These are phyloP conservation scores for Cyberlindnera suaveolens DNA, from an alignment of 805 yeast species.

Conservation along the genomic window DNA sequence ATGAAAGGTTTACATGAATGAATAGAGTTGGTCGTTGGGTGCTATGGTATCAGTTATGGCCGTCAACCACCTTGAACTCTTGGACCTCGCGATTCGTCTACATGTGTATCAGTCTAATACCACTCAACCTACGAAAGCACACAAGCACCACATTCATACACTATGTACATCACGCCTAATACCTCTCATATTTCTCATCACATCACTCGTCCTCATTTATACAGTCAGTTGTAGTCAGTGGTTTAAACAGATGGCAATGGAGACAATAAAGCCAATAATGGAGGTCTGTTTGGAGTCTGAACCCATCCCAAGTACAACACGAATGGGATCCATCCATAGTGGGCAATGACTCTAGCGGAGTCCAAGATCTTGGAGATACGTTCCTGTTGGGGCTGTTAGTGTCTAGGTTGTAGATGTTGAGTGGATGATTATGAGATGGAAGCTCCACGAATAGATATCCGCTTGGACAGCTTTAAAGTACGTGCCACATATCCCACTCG, in stretches of 20 bases:
- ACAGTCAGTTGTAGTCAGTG: background rate
- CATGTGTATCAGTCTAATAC: too few species aligned
- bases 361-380: slow-evolving; percentile 80
- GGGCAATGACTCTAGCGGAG: slow-evolving; percentile 79
- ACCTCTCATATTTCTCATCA: background rate
- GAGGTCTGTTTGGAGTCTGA: slow-evolving; percentile 78
- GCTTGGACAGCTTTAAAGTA: too few species aligned
- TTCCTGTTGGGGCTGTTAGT: slow-evolving; percentile 43
- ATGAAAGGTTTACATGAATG: too few species aligned
- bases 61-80: too few species aligned
- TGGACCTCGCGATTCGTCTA: too few species aligned
- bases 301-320: slow-evolving; percentile 87
- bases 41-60: too few species aligned
- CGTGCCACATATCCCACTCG: background rate
- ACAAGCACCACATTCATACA: too few species aligned
- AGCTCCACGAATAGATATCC: too few species aligned
- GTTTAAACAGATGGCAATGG: slow-evolving; percentile 71
- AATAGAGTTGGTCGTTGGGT: too few species aligned
- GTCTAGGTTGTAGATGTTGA: background rate
- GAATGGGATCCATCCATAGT: slow-evolving; percentile 96
- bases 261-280: slow-evolving; percentile 65
- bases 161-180: background rate
- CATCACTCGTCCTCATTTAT: background rate
- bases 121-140: too few species aligned
- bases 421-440: too few species aligned